Evolutionary conservation across 257 asterid genomes (phyloP).

Genomic region (Euphrasia confusa): DNA sequence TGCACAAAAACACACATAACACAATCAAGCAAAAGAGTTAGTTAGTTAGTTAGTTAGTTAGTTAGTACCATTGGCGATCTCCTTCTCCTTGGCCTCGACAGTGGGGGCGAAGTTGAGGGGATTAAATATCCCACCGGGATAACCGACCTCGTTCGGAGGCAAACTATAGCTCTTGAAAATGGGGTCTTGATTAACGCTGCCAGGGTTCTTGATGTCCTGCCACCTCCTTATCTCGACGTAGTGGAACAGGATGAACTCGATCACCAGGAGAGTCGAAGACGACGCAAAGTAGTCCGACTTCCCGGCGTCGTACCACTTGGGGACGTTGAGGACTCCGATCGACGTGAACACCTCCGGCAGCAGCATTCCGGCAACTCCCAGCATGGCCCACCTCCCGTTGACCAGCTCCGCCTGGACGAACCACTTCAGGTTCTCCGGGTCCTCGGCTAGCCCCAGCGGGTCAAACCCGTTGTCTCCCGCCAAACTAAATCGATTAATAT

Average conservation of each 20-base stretch:
- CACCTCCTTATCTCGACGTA: conserved; percentile 93
- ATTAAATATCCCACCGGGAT: conserved; percentile 89
- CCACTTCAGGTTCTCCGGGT: conserved; percentile 81
- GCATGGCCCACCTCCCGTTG: conserved; percentile 94
- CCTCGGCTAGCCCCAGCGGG: conserved; percentile 61
- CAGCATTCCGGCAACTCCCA: conserved; percentile 89
- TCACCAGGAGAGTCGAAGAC: conserved; percentile 75
- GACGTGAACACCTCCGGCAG: conserved; percentile 75
- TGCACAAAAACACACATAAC: conserved; percentile 25
- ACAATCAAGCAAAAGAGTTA: no score
- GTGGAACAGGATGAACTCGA: conserved; percentile 94
- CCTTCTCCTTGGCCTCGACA: conserved; percentile 81
- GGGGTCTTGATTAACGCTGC: conserved; percentile 92
- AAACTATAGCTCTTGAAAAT: conserved; percentile 82
- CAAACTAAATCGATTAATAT: conserved; percentile 4
- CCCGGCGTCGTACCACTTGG: conserved; percentile 92
- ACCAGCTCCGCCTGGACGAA: conserved; percentile 86
- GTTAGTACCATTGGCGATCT: conserved; percentile 61
- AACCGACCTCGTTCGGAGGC: conserved; percentile 73
- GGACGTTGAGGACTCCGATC: conserved; percentile 63
- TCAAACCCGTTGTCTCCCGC: conserved; percentile 94
- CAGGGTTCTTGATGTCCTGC: conserved; percentile 98
- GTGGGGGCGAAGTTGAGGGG: conserved; percentile 85
- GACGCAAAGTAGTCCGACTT: conserved; percentile 78
- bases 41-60: no score